phyloP scores from a whole-genome alignment of 768 basidiomycete genomes.

The Pisolithus marmoratus region DNA sequence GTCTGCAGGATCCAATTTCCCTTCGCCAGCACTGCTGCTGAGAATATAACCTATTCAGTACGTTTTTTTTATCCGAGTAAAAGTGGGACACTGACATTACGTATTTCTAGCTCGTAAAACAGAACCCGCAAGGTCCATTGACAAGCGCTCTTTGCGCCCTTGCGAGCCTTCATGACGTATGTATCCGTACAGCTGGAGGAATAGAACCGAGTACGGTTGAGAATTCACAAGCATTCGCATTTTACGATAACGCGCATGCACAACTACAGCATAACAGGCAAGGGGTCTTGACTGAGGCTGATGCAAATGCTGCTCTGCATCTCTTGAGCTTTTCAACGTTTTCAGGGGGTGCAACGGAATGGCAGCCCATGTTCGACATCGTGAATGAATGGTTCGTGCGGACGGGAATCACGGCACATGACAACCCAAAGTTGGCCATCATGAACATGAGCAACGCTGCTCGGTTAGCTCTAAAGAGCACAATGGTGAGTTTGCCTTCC shows the following conservation, averaged over 20 bases:
- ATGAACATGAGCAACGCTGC: conserved; percentile 47
- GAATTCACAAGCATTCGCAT: conserved; percentile 54
- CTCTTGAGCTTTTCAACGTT: conserved; percentile 70
- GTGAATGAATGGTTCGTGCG: conserved; percentile 74
- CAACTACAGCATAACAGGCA: conserved; percentile 54
- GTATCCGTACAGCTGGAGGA: conserved; percentile 57
- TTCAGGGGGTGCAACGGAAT: conserved; percentile 61
- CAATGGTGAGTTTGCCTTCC: conserved; percentile 50
- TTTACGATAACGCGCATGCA: conserved; percentile 63
- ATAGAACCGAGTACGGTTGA: conserved; percentile 51
- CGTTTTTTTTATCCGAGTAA: conserved; percentile 21
- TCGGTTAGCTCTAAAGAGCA: conserved; percentile 61
- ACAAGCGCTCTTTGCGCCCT: conserved; percentile 74
- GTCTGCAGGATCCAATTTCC: conserved; percentile 63
- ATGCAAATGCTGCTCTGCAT: conserved; percentile 75
- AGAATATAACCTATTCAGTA: conserved; percentile 62
- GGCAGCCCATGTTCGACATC: conserved; percentile 64
- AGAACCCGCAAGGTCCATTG: conserved; percentile 65
- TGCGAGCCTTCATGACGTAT: conserved; percentile 62
- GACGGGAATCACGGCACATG: conserved; percentile 55
- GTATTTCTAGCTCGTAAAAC: conserved; percentile 39
- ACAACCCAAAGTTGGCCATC: conserved; percentile 58
- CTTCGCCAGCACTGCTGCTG: conserved; percentile 56
- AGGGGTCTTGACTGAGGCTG: conserved; percentile 54
- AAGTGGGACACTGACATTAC: conserved; percentile 11